Evolutionary conservation across 164 flowering plant species (phyloP), one percentile per base, ranked within the genome.

Genomic region (Akebia trifoliata): DNA sequence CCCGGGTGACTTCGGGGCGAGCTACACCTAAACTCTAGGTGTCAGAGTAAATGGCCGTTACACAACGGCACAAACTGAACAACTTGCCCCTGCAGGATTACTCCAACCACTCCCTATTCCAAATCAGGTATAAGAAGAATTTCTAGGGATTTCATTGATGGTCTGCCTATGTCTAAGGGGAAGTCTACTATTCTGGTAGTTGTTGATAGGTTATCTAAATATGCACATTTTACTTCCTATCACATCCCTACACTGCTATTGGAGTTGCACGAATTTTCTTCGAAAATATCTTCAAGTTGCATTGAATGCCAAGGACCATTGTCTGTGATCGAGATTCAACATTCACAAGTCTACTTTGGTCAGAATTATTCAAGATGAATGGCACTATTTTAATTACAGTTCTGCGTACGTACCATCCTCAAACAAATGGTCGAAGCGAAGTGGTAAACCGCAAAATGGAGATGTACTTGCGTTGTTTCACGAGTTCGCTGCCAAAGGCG

Each of bases 391-490:
- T 11, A 29, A 50, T 24, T 31, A 10, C 15, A 30, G 54, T 50
- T 29, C 37, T 1, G 37, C 54, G 15, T 1, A 21, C 54, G 15
- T 31, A 30, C 20, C 54, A 29, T 17, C 18, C 36, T 50, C 54
- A 15, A 50, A 50, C 22, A 8, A 37, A 31, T 30, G 15, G 36
- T 17, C 34, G 17, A 17, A 28, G 22, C 22, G 54, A 29, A 8
- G 54, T 50, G 34, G 20, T 50, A 4, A 31, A 50, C 20, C 54
- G 37, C 1, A 29, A 20, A n/a, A 2, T 50, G 18, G 54, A 50
- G n/a, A 50, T 31, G 17, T 50, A 50, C 37, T 31, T 50, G 22
- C 22, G 37, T 17, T 30, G 54, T 50, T 50, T 50, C 8, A 31
- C 34, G 15, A 12, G 22, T 17, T 12, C 36, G 8, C 15, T 12